Conservation (phyloP, 2,329 filamentous ascomycete genomes). For the Cercospora zeina region DNA sequence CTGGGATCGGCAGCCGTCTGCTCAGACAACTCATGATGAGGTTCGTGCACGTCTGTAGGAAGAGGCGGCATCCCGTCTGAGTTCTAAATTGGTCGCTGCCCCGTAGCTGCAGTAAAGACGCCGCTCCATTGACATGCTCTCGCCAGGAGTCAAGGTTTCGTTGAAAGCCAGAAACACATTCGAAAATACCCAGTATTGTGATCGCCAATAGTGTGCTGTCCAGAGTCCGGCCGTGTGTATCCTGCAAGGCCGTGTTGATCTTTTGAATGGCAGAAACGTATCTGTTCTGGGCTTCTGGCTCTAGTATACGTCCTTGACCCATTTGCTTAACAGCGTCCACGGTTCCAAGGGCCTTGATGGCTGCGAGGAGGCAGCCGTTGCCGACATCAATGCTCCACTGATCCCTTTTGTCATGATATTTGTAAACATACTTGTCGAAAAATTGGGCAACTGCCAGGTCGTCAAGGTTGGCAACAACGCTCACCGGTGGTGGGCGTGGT, state of each 20-base stretch:
- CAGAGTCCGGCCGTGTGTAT: constrained; percentile 14
- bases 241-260: constrained; percentile 20
- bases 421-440: constrained; percentile 23
- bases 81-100: constrained; percentile 22
- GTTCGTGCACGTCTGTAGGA: constrained; percentile 22
- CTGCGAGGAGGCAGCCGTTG: constrained; percentile 22
- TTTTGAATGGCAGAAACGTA: constrained; percentile 22
- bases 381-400: constrained; percentile 22
- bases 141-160: constrained; percentile 60
- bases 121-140: constrained; percentile 25
- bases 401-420: constrained; percentile 23
- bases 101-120: constrained; percentile 24
- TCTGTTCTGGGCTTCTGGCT: constrained; percentile 21
- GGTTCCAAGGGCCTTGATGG: constrained; percentile 20
- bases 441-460: constrained; percentile 22
- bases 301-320: constrained; percentile 7
- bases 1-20: constrained; percentile 22
- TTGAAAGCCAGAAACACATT: constrained; percentile 65
- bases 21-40: constrained; percentile 24
- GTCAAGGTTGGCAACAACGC: constrained; percentile 13
- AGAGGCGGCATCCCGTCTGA: constrained; percentile 23
- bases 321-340: constrained; percentile 20
- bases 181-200: constrained; percentile 61
- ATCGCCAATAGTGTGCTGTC: constrained; percentile 39
- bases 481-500: constrained; percentile 6